These are phyloP conservation scores for Solanum verrucosum DNA, from an alignment of 257 asterid species.

Conservation along the genomic window DNA sequence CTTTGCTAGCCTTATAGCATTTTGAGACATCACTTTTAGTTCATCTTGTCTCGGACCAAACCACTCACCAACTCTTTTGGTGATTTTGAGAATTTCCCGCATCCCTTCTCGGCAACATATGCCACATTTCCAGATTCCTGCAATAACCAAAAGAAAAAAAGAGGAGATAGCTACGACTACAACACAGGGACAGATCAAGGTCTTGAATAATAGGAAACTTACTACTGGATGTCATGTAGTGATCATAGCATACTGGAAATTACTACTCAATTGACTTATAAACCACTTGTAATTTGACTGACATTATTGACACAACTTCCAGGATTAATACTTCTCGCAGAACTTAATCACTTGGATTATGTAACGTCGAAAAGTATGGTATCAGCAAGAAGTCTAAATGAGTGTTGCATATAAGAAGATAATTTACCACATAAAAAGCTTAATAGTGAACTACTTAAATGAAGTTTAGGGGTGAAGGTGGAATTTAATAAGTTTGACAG, in stretches of 20 bases:
- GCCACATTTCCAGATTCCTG: neutral
- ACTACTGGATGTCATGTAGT: neutral
- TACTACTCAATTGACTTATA: neutral
- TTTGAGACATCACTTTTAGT: neutral
- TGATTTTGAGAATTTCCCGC: too few species aligned
- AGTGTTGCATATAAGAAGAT: neutral
- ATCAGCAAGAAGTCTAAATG: neutral
- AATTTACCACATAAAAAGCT: neutral
- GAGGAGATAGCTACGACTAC: neutral
- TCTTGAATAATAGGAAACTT: too few species aligned
- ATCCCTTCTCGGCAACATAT: too few species aligned
- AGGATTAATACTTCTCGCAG: too few species aligned
- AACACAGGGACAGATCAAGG: too few species aligned
- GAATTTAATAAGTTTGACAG: too few species aligned
- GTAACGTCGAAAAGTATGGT: neutral
- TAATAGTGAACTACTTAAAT: too few species aligned
- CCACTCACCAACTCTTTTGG: constrained; percentile 46
- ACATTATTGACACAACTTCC: neutral
- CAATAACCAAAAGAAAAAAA: neutral
- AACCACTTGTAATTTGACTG: neutral
- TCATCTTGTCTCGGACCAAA: constrained; percentile 74
- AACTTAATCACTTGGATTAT: neutral
- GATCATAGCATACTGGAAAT: neutral
- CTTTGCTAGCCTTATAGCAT: constrained; percentile 59
- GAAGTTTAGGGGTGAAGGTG: too few species aligned